phyloP scores from a whole-genome alignment of 768 basidiomycete genomes.

The Amanita rubescens region DNA sequence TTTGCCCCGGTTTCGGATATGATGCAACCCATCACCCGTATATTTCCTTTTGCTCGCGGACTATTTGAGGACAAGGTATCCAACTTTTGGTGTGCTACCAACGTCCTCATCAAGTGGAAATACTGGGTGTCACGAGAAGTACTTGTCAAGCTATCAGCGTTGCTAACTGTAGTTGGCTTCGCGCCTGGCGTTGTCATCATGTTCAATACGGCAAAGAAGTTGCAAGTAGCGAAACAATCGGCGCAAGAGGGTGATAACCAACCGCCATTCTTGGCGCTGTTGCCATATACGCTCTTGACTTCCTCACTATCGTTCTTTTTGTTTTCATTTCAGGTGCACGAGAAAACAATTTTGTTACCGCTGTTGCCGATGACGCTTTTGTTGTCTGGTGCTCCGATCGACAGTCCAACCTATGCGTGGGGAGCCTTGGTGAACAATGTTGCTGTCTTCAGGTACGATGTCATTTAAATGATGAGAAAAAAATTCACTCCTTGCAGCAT shows the following conservation, averaged over 20 bases:
- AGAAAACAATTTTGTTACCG: conserved; percentile 86
- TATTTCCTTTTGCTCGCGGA: conserved; percentile 89
- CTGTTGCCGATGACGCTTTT: conserved; percentile 79
- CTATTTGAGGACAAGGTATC: conserved; percentile 95
- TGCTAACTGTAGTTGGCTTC: conserved; percentile 65
- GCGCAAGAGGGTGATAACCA: conserved; percentile 14
- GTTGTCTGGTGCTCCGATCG: conserved; percentile 45
- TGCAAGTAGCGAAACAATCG: conserved; percentile 10
- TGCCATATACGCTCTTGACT: conserved; percentile 75
- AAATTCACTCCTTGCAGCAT: conserved; percentile 46
- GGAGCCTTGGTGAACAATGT: conserved; percentile 75
- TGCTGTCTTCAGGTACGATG: conserved; percentile 77
- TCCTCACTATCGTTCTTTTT: conserved; percentile 91
- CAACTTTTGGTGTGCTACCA: conserved; percentile 95
- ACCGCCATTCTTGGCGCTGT: conserved; percentile 51
- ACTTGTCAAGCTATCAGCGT: conserved; percentile 60
- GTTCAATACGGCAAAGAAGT: conserved; percentile 27
- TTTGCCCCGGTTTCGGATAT: conserved; percentile 44
- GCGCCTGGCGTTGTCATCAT: conserved; percentile 47
- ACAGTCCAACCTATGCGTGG: conserved; percentile 59
- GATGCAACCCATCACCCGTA: conserved; percentile 63
- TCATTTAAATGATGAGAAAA: background rate
- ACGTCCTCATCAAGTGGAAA: conserved; percentile 85
- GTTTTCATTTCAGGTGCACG: conserved; percentile 95
- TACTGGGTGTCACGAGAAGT: conserved; percentile 35